A percentile compares a stretch with the other conserved stretches of the same genome.
Evolutionary conservation across 2,329 filamentous ascomycete species (phyloP).

Genomic region (Aspergillus sp.): DNA sequence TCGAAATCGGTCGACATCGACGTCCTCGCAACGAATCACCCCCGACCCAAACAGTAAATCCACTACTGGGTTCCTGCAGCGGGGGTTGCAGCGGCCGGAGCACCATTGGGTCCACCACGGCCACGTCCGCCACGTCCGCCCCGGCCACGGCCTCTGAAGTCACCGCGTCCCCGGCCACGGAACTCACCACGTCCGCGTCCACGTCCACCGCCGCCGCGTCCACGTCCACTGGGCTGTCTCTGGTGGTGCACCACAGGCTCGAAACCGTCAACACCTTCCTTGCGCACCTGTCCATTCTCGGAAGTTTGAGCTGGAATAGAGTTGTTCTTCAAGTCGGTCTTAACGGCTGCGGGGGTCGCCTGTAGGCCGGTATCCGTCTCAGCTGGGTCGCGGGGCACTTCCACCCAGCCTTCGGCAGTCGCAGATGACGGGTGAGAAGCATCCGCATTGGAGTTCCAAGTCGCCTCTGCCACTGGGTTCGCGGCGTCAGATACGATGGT

Average conservation of each 20-base stretch:
- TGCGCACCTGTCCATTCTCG: constrained; percentile 64
- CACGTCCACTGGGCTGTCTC: constrained; percentile 30
- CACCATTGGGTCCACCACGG: constrained; percentile 23
- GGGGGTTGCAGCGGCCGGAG: constrained; percentile 10
- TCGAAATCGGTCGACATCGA: constrained; percentile 1
- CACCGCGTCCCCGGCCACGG: constrained; percentile 32
- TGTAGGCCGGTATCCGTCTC: constrained; percentile 67
- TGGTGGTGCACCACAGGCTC: constrained; percentile 30
- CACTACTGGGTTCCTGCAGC: constrained; percentile 12
- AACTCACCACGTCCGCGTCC: constrained; percentile 33
- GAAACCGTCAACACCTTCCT: constrained; percentile 30
- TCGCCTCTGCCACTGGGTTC: constrained; percentile 46
- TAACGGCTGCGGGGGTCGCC: constrained; percentile 57
- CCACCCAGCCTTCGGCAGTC: constrained; percentile 65
- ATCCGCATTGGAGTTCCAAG: constrained; percentile 51
- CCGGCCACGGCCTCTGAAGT: constrained; percentile 33
- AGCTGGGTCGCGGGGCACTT: constrained; percentile 65
- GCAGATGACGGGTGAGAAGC: constrained; percentile 44
- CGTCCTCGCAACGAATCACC: background rate
- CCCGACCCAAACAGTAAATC: constrained; percentile 1
- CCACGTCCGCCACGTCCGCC: constrained; percentile 28
- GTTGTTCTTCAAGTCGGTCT: constrained; percentile 56
- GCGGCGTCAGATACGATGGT: constrained; percentile 39
- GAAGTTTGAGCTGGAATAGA: constrained; percentile 50
- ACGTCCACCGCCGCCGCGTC: constrained; percentile 24